Percentiles rank a stretch among this genome's conserved stretches.
phyloP scores from a whole-genome alignment of 176 grass and related monocot genomes.

The Leersia perrieri region DNA sequence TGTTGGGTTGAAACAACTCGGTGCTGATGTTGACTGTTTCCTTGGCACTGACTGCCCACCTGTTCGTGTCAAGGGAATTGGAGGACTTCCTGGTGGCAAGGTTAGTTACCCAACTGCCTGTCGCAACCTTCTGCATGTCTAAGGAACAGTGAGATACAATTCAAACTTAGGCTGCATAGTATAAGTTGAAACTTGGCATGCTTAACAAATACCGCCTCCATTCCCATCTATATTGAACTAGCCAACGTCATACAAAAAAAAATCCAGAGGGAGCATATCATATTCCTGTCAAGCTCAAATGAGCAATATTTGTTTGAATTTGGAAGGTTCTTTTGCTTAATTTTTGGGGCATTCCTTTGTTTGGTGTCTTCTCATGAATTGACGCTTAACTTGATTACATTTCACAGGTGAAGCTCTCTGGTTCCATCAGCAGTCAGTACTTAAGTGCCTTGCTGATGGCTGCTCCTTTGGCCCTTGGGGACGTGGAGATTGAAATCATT shows the following conservation, averaged over 20 bases:
- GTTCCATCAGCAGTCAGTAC: slow-evolving; percentile 98
- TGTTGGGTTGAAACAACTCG: slow-evolving; percentile 84
- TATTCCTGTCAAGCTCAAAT: neutral
- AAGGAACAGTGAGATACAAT: neutral
- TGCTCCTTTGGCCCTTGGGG: slow-evolving; percentile 86
- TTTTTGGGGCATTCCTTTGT: neutral
- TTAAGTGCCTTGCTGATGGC: slow-evolving; percentile 95
- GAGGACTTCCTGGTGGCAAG: slow-evolving; percentile 97
- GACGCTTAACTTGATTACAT: neutral
- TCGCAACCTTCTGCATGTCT: neutral
- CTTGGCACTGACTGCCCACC: slow-evolving; percentile 92
- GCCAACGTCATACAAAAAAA: no score
- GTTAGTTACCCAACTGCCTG: slow-evolving; percentile 36
- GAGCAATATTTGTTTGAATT: neutral
- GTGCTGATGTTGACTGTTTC: slow-evolving; percentile 90
- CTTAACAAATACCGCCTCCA: neutral
- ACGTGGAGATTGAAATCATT: slow-evolving; percentile 95
- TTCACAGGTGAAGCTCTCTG: slow-evolving; percentile 82
- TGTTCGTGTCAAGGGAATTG: slow-evolving; percentile 76
- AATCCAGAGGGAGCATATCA: no score
- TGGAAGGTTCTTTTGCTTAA: neutral
- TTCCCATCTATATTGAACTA: no score
- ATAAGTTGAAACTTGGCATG: neutral
- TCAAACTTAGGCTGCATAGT: neutral
- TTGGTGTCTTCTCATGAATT: neutral